Conservation (phyloP, 1,139 yeast genomes). For the Sugiyamaella novakii region DNA sequence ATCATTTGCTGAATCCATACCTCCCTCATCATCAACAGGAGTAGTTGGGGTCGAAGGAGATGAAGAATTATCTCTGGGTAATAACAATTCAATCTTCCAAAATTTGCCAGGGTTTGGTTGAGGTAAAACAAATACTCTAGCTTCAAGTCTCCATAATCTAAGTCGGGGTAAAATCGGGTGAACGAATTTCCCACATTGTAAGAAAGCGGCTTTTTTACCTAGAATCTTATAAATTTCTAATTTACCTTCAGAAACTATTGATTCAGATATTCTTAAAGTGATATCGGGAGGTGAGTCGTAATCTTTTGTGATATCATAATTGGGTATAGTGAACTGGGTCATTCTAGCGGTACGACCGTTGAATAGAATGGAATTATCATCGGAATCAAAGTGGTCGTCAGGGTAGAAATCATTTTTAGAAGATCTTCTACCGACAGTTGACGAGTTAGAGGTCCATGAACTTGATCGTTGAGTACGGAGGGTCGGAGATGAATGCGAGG, state of each 20-base stretch:
- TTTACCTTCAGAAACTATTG: slow-evolving; percentile 48
- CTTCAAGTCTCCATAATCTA: slow-evolving; percentile 56
- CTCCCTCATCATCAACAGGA: neutral
- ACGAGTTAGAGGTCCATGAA: slow-evolving; percentile 18
- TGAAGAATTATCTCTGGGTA: neutral
- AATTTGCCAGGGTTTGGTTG: slow-evolving; percentile 70
- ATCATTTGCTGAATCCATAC: slow-evolving; percentile 19
- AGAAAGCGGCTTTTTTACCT: slow-evolving; percentile 62
- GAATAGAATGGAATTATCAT: slow-evolving; percentile 32
- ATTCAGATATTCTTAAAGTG: slow-evolving; percentile 24
- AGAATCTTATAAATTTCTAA: slow-evolving; percentile 67
- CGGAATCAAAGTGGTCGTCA: slow-evolving; percentile 10
- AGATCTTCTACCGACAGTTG: slow-evolving; percentile 4
- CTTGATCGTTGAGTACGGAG: slow-evolving; percentile 18
- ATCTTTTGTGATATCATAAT: slow-evolving; percentile 9
- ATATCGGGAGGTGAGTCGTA: slow-evolving; percentile 16
- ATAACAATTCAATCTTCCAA: slow-evolving; percentile 63
- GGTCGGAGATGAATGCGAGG: slow-evolving; percentile 2
- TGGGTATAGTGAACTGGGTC: slow-evolving; percentile 30
- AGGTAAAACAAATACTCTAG: slow-evolving; percentile 61
- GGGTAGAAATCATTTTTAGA: slow-evolving; percentile 9
- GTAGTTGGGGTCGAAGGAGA: no score
- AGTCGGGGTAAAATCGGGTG: slow-evolving; percentile 68
- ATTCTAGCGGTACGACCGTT: slow-evolving; percentile 29
- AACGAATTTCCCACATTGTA: slow-evolving; percentile 59